phyloP scores from a whole-genome alignment of 768 basidiomycete genomes.

The Trametes elegans region DNA sequence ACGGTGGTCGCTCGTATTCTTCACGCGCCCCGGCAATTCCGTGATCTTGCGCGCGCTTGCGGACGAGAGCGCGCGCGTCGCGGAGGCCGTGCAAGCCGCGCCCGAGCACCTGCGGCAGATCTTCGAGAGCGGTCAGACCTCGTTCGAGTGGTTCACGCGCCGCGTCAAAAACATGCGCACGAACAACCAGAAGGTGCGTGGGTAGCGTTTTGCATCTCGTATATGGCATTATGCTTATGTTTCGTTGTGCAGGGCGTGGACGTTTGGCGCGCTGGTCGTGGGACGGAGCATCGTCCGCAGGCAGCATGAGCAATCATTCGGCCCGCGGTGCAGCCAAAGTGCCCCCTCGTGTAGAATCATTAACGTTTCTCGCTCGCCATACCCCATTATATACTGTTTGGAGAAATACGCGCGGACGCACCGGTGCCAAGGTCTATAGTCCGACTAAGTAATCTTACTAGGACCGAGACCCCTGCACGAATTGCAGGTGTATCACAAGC shows the following conservation, averaged over 20 bases:
- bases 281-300: neutral
- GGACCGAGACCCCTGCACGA: too few relatives aligned
- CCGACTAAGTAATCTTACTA: too few relatives aligned
- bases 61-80: constrained; percentile 49
- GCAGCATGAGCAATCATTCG: neutral
- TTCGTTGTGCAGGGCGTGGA: neutral
- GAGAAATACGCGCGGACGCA: too few relatives aligned
- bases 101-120: neutral
- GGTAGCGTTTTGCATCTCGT: neutral
- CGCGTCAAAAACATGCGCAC: constrained; percentile 38
- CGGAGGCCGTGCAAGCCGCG: constrained; percentile 40
- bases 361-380: too few relatives aligned
- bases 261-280: neutral
- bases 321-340: too few relatives aligned
- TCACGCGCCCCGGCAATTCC: constrained; percentile 59
- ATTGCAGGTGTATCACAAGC: too few relatives aligned
- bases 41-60: constrained; percentile 49
- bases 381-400: too few relatives aligned
- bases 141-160: constrained; percentile 39
- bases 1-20: constrained; percentile 72
- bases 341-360: too few relatives aligned
- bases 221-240: neutral
- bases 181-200: constrained; percentile 37
- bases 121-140: constrained; percentile 31
- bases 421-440: too few relatives aligned